These are phyloP conservation scores for Beta lomatogona DNA, from an alignment of 179 eudicot species.

Conservation along the genomic window DNA sequence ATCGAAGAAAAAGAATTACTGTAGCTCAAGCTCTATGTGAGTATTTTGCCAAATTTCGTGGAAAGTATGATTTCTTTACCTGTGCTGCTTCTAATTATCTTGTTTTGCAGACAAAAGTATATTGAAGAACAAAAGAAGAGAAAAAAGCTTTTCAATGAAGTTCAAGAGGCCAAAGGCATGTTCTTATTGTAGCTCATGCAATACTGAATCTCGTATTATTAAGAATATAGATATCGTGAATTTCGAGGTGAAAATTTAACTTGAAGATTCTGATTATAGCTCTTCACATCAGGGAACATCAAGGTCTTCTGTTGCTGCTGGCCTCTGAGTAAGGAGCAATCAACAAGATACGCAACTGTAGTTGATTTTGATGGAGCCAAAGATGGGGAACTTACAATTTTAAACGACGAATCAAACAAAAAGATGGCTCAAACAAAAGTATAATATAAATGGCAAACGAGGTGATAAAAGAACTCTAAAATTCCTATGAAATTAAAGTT, in stretches of 20 bases:
- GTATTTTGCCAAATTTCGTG: too few species aligned
- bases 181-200: conserved; percentile 5
- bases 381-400: conserved; percentile 73
- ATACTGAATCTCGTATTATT: background rate
- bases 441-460: too few species aligned
- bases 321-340: conserved; percentile 68
- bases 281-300: conserved; percentile 71
- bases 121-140: conserved; percentile 88
- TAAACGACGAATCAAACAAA: conserved; percentile 55
- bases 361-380: conserved; percentile 88
- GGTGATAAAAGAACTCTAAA: background rate
- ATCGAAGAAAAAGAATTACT: too few species aligned
- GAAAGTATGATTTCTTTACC: too few species aligned
- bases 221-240: background rate
- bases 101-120: conserved; percentile 57
- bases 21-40: too few species aligned
- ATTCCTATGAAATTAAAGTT: too few species aligned
- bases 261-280: conserved; percentile 34
- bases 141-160: conserved; percentile 78
- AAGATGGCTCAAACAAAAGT: conserved; percentile 32
- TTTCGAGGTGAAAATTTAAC: conserved; percentile 12
- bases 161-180: conserved; percentile 91
- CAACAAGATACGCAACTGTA: conserved; percentile 56
- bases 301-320: conserved; percentile 96
- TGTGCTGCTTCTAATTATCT: too few species aligned